Conservation (phyloP, 257 asterid species). For the Salvia miltiorrhiza region DNA sequence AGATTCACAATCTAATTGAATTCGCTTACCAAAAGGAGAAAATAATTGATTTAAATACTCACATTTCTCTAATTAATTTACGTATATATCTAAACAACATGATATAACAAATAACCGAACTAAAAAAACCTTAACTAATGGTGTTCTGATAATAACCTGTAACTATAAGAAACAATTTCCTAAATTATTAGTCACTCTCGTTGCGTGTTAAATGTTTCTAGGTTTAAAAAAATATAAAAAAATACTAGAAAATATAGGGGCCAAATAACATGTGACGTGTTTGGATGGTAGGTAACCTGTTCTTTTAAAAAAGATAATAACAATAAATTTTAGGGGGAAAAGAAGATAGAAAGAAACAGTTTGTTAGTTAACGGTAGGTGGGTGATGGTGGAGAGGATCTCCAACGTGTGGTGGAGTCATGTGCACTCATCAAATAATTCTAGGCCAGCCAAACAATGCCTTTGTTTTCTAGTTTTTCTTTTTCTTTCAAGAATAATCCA, state of each 20-base stretch:
- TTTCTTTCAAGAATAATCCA: neutral
- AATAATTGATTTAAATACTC: neutral
- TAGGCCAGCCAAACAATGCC: conserved; percentile 17
- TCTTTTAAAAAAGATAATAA: conserved; percentile 1
- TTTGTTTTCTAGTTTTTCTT: neutral
- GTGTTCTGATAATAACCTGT: neutral
- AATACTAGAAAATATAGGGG: neutral
- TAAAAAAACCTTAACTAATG: neutral
- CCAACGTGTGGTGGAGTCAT: conserved; percentile 8
- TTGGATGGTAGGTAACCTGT: conserved; percentile 40
- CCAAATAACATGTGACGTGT: conserved; percentile 43
- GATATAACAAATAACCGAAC: neutral
- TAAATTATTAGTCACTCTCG: neutral
- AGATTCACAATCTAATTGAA: neutral
- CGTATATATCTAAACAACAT: neutral
- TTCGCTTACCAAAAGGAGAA: neutral
- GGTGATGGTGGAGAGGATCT: conserved; percentile 1
- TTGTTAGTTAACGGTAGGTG: conserved; percentile 21
- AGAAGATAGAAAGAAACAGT: neutral
- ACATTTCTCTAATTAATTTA: neutral
- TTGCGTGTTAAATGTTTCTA: conserved; percentile 3
- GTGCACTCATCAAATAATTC: conserved; percentile 19
- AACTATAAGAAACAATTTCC: neutral
- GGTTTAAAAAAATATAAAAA: neutral
- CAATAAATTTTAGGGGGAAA: neutral